A percentile compares a stretch with the other conserved stretches of the same genome.
Evolutionary conservation across 176 grass and related monocot genomes (phyloP).

Genomic region (Aegilops longissima): DNA sequence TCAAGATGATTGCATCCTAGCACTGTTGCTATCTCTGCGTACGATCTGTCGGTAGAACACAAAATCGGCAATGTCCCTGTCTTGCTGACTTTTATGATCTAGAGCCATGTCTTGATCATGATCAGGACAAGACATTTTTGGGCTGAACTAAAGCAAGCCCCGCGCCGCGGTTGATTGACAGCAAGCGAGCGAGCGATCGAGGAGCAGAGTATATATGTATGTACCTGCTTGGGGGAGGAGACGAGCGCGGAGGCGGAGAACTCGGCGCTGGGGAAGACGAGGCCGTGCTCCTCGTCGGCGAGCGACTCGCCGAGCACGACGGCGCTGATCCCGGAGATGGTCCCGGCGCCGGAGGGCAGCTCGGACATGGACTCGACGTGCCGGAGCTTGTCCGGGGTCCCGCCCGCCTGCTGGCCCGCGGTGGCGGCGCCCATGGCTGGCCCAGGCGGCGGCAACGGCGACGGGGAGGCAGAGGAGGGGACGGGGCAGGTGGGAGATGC

Average conservation of each 20-base stretch:
- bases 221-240: conserved; percentile 76
- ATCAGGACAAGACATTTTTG: conserved; percentile 22
- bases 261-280: conserved; percentile 63
- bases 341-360: conserved; percentile 68
- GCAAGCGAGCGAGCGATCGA: not conserved
- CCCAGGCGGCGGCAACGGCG: not conserved
- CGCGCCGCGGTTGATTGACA: not conserved
- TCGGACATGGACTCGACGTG: conserved; percentile 84
- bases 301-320: conserved; percentile 82
- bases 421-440: conserved; percentile 47
- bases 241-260: conserved; percentile 78
- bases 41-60: not conserved
- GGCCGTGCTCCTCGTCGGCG: conserved; percentile 80
- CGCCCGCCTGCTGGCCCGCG: conserved; percentile 31
- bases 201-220: not conserved
- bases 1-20: not conserved
- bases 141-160: not conserved
- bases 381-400: conserved; percentile 51
- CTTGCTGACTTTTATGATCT: not conserved
- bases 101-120: not conserved
- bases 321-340: conserved; percentile 65
- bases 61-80: conserved; percentile 22
- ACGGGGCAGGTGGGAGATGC: not conserved
- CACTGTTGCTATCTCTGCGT: not conserved
- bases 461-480: not conserved